These are phyloP conservation scores for Cetraspora pellucida DNA, from an alignment of 192 early-diverging fungal genomes.

Conservation along the genomic window DNA sequence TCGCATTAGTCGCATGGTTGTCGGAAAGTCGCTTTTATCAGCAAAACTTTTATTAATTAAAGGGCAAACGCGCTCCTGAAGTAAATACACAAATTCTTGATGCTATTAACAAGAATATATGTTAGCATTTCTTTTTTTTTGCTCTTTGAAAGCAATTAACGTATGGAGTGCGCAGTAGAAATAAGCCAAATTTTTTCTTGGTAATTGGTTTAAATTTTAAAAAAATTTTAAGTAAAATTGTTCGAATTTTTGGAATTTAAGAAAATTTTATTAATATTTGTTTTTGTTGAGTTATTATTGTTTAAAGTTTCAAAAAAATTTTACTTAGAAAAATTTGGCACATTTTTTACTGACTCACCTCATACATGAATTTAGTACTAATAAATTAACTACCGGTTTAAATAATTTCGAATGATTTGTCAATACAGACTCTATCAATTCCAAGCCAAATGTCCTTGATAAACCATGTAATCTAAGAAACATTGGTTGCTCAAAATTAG, in stretches of 20 bases:
- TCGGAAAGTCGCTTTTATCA: constrained; percentile 82
- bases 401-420: constrained; percentile 79
- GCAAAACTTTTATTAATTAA: constrained; percentile 91
- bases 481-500: constrained; percentile 64
- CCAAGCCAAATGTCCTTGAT: constrained; percentile 81
- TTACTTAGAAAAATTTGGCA: no score
- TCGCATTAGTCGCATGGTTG: constrained; percentile 81
- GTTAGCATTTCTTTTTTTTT: no score
- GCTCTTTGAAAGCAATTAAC: no score
- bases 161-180: no score
- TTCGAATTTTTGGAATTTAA: no score
- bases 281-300: no score
- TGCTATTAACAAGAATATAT: constrained; percentile 51
- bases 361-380: neutral
- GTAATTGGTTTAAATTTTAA: no score
- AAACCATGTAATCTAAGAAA: constrained; percentile 58
- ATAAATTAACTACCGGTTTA: constrained; percentile 53
- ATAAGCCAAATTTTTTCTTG: no score
- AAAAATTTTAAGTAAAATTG: no score
- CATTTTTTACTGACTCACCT: no score
- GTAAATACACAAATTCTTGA: constrained; percentile 64
- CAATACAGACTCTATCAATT: constrained; percentile 90
- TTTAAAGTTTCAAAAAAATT: no score
- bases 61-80: constrained; percentile 87
- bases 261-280: no score